Percentiles rank a stretch among this genome's conserved stretches.
These are phyloP conservation scores for Amanita rimosa DNA, from an alignment of 768 basidiomycete genomes.

Conservation along the genomic window DNA sequence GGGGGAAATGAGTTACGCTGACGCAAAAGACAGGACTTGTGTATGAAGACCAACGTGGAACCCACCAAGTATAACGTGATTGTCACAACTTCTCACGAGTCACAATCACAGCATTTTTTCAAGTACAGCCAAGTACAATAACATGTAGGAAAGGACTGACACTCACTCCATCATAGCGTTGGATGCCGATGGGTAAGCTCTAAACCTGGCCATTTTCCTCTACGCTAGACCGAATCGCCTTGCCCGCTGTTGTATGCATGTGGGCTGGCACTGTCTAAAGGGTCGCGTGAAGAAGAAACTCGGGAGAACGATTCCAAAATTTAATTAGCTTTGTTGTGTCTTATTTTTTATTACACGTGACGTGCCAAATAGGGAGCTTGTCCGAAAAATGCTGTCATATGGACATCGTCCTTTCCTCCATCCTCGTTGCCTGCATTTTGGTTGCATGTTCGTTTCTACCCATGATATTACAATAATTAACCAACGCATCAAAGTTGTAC, in stretches of 20 bases:
- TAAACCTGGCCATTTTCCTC: constrained; percentile 42
- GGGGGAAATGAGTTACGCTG: not conserved
- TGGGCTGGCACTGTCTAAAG: constrained; percentile 66
- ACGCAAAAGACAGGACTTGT: constrained; percentile 7
- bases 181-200: constrained; percentile 39
- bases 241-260: constrained; percentile 29
- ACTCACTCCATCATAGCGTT: constrained; percentile 37
- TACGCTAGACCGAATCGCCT: constrained; percentile 66
- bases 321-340: not conserved
- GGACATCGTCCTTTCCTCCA: constrained; percentile 22
- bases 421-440: constrained; percentile 32
- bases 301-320: too few species aligned
- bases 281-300: too few species aligned
- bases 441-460: constrained; percentile 3
- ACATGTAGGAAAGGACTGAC: constrained; percentile 59
- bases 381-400: not conserved
- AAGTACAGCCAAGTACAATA: not conserved
- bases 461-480: not conserved
- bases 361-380: not conserved
- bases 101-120: not conserved
- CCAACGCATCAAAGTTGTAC: constrained; percentile 22
- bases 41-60: constrained; percentile 14
- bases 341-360: not conserved
- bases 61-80: not conserved
- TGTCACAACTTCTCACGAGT: not conserved